Base-by-base conservation (phyloP, 176 grass and related monocot genomes). In the Oryza coarctata region DNA sequence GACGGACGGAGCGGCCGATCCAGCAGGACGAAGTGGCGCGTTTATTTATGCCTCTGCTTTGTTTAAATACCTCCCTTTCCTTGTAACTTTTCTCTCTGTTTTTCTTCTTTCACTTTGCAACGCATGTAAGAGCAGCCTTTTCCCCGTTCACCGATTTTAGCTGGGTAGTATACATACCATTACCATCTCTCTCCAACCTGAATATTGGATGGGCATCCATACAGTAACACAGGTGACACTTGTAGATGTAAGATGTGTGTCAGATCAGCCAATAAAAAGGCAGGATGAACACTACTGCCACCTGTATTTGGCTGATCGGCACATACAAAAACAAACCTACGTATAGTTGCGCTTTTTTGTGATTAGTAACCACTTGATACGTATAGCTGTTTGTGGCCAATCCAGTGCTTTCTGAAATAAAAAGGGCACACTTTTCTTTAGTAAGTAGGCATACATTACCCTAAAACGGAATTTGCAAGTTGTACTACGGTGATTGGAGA, bases 31-130 rank as follows among this genome's bases (percentile, higher is more conserved):
- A 35, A 33, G 3, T 70, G 9, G 77, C 50, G 70, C 12, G 39
- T 63, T 67, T 63, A 80, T 80, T 75, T 49, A 75, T 75, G 50
- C 64, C 50, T 76, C 31, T 40, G 49, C 74, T 50, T 80, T 75
- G 26, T 47, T 79, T 34, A 47, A 6, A n/a, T n/a, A n/a, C n/a
- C 6, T 45, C 30, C 26, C 33, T 78, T 78, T 20, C 49, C 49
- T 55, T 7, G 49, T 57, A 12, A 5, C 26, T 81, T 49, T 43
- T 28, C 6, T 50, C 28, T 65, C 50, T 32, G 0, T 1, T 25
- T 36, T 55, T 22, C 29, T 52, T 17, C 27, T 55, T 43, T 57
- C 13, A 6, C 57, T 78, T 83, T 83, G 39, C 39, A 50, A 45
- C 71, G 20, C 38, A 50, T 34, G 78, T 10, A 69, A 18, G 12